A percentile compares a stretch with the other conserved stretches of the same genome.
Conservation (phyloP, 129 eudicot species). For the Flaveria bidentis region DNA sequence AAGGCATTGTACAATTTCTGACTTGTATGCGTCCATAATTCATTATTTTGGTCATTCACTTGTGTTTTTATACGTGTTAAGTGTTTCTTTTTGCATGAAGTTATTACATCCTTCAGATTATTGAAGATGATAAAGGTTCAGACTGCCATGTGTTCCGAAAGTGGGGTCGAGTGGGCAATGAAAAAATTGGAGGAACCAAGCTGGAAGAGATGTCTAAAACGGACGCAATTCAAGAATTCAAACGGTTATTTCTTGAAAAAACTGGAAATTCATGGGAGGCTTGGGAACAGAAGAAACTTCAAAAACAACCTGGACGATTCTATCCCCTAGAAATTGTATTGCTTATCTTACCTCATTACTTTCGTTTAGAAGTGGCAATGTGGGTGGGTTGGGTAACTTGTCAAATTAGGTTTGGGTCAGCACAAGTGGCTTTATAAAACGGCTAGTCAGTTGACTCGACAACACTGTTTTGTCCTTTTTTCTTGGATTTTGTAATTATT, state of each 20-base stretch:
- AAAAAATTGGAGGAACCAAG: slow-evolving; percentile 78
- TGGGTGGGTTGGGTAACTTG: slow-evolving; percentile 17
- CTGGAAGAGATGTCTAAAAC: slow-evolving; percentile 61
- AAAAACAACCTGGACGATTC: slow-evolving; percentile 85
- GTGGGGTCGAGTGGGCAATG: slow-evolving; percentile 98
- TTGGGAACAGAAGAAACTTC: slow-evolving; percentile 74
- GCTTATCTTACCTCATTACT: slow-evolving; percentile 15
- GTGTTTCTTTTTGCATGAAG: slow-evolving; percentile 47
- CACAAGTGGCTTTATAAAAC: not conserved
- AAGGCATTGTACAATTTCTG: not conserved
- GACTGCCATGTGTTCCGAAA: slow-evolving; percentile 85
- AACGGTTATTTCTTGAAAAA: slow-evolving; percentile 82
- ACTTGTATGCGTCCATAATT: not conserved
- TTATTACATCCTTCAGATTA: slow-evolving; percentile 88
- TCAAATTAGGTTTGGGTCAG: slow-evolving; percentile 8
- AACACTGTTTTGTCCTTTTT: not conserved
- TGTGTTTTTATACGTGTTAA: slow-evolving; percentile 2
- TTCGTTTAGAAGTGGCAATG: not conserved
- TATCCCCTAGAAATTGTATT: slow-evolving; percentile 89
- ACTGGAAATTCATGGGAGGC: slow-evolving; percentile 90
- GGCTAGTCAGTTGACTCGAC: not conserved
- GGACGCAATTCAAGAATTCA: slow-evolving; percentile 77
- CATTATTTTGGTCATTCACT: not conserved
- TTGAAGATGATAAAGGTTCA: slow-evolving; percentile 89
- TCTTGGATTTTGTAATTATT: not conserved